phyloP scores from a whole-genome alignment of 768 basidiomycete genomes.

The Lactarius hatsudake region DNA sequence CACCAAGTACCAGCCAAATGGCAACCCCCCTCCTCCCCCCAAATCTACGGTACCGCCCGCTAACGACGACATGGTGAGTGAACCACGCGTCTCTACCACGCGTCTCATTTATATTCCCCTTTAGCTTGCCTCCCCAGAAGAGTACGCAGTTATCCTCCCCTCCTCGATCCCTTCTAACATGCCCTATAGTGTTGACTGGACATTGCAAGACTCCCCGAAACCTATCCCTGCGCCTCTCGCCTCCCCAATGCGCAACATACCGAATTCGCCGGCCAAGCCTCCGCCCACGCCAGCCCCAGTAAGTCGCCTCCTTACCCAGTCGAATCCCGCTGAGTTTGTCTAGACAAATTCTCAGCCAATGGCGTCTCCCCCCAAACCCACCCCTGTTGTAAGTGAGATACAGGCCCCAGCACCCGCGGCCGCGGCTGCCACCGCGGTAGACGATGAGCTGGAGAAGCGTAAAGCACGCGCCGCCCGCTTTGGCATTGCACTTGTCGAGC shows the following conservation, averaged over 20 bases:
- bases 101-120: slow-evolving; percentile 19
- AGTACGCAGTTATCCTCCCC: slow-evolving; percentile 29
- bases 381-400: neutral
- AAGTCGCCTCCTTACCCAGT: neutral
- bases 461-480: slow-evolving; percentile 67
- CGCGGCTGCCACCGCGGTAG: slow-evolving; percentile 31
- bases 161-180: slow-evolving; percentile 1
- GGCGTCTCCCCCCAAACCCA: neutral
- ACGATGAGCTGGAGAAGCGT: slow-evolving; percentile 55
- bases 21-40: slow-evolving; percentile 14
- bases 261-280: neutral
- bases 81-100: slow-evolving; percentile 4
- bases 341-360: slow-evolving; percentile 13
- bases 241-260: slow-evolving; percentile 6
- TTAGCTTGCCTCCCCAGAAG: slow-evolving; percentile 36
- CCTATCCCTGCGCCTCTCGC: neutral
- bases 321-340: neutral
- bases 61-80: slow-evolving; percentile 34
- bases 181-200: slow-evolving; percentile 13
- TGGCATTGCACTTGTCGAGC: slow-evolving; percentile 58
- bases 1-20: slow-evolving; percentile 26
- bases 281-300: slow-evolving; percentile 6
- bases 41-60: slow-evolving; percentile 10
- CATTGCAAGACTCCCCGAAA: neutral
- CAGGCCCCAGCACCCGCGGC: slow-evolving; percentile 11